A percentile compares a stretch with the other conserved stretches of the same genome.
Conservation (phyloP, 106 monocot genomes). For the Apostasia ramifera region DNA sequence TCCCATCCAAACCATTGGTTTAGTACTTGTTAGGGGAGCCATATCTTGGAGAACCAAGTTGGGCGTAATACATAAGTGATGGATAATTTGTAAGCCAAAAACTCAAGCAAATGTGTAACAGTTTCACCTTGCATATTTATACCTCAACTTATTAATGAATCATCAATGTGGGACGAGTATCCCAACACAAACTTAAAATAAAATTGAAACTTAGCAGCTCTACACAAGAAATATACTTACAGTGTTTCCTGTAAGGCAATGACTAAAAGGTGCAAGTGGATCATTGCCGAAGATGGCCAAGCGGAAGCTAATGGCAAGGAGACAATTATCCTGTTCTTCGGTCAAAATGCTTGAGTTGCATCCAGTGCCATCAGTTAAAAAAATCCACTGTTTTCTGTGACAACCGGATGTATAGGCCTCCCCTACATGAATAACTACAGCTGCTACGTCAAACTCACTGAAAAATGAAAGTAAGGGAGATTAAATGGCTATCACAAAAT, state of each 20-base stretch:
- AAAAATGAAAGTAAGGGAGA: not conserved
- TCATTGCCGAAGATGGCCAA: slow-evolving; percentile 37
- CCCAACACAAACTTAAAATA: not conserved
- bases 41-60: too few relatives aligned
- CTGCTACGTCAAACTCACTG: slow-evolving; percentile 94
- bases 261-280: slow-evolving; percentile 32
- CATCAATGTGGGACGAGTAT: not conserved
- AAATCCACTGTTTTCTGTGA: slow-evolving; percentile 90
- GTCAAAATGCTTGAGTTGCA: slow-evolving; percentile 14
- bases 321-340: slow-evolving; percentile 25
- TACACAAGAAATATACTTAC: slow-evolving; percentile 25
- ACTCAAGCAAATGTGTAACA: not conserved
- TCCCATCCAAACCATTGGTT: too few relatives aligned
- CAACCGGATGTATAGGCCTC: slow-evolving; percentile 52
- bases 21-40: too few relatives aligned
- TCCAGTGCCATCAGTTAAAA: slow-evolving; percentile 67
- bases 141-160: too few relatives aligned
- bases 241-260: slow-evolving; percentile 41
- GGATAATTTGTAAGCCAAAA: not conserved
- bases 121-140: too few relatives aligned
- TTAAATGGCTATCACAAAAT: too few relatives aligned
- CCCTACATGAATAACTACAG: slow-evolving; percentile 68
- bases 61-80: not conserved
- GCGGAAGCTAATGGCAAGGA: slow-evolving; percentile 78
- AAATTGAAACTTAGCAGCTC: not conserved